These are phyloP conservation scores for Luffa aegyptiaca DNA, from an alignment of 306 rosid genomes.

Conservation along the genomic window DNA sequence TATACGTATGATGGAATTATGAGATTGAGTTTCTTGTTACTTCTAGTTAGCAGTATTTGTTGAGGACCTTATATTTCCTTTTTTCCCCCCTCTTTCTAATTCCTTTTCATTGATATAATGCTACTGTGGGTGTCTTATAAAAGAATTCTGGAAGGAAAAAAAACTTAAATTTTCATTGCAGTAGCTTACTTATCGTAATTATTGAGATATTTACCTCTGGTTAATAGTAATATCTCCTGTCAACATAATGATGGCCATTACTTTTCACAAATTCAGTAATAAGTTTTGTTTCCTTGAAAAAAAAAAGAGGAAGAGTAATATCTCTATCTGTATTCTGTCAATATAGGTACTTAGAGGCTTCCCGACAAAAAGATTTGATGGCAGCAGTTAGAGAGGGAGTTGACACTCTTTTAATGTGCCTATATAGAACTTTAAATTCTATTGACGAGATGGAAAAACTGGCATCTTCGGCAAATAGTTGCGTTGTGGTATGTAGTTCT, in stretches of 20 bases:
- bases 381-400: conserved; percentile 76
- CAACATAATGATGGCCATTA: background rate
- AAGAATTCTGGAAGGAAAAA: too few relatives aligned
- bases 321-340: conserved; percentile 4
- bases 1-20: too few relatives aligned
- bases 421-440: conserved; percentile 77
- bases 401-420: conserved; percentile 84
- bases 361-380: conserved; percentile 45
- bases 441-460: conserved; percentile 77
- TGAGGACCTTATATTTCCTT: too few relatives aligned
- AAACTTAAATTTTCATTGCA: background rate
- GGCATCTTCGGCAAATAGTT: conserved; percentile 78
- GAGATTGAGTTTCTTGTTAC: too few relatives aligned
- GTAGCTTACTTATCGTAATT: background rate
- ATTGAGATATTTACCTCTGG: background rate
- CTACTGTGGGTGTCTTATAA: too few relatives aligned
- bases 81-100: too few relatives aligned
- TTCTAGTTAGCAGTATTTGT: too few relatives aligned
- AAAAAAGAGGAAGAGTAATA: background rate
- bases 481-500: conserved; percentile 67
- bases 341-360: conserved; percentile 76
- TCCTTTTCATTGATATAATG: too few relatives aligned
- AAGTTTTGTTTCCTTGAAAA: background rate
- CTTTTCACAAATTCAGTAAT: background rate
- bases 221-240: background rate